Evolutionary conservation across 768 basidiomycete genomes (phyloP), one percentile per base, ranked within the genome.

Genomic region (Lactifluus volemus): DNA sequence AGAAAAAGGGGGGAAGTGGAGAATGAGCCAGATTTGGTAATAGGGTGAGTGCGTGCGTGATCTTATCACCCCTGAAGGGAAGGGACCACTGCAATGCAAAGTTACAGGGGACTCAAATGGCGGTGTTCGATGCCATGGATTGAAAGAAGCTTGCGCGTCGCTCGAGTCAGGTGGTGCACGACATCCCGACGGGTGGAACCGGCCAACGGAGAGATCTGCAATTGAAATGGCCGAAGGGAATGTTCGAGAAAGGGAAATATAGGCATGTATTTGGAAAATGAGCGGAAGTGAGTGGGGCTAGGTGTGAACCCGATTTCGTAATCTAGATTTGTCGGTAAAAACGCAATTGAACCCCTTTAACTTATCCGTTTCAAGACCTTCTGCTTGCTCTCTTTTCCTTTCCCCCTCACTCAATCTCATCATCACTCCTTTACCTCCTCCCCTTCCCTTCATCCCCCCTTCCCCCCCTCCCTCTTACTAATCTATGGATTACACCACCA

Each of bases 401-500:
- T 9, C 11, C 36, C 14, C 4, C 11, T 39, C 32, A 34, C 38
- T 7, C 38, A 17, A 25, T 19, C 19, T 11, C 41, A 12, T 21
- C 14, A 0, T 19, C 39, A 19, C 63, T 4, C n/a, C 41, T 10
- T 30, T 41, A 25, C 15, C 45, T 34, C 19, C 47, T 49, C 44
- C 51, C 15, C 15, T 42, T 17, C 41, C 12, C 12, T 49, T 17
- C 34, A 29, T 21, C 25, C 15, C 32, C 30, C 32, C 38, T 12
- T 3, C 38, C 10, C 38, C 34, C 12, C 51, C n/a, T n/a, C n/a
- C 0, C 45, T 5, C 42, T 58, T 58, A 50, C 21, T 50, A 51
- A 58, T 59, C 69, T 64, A 85, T 85, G 84, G 81, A 83, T 51
- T 63, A 68, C 60, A 67, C 81, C 38, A 80, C 74, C 63, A 72